phyloP scores from a whole-genome alignment of 2,329 filamentous ascomycete genomes.

The Pseudogymnoascus pannorum region DNA sequence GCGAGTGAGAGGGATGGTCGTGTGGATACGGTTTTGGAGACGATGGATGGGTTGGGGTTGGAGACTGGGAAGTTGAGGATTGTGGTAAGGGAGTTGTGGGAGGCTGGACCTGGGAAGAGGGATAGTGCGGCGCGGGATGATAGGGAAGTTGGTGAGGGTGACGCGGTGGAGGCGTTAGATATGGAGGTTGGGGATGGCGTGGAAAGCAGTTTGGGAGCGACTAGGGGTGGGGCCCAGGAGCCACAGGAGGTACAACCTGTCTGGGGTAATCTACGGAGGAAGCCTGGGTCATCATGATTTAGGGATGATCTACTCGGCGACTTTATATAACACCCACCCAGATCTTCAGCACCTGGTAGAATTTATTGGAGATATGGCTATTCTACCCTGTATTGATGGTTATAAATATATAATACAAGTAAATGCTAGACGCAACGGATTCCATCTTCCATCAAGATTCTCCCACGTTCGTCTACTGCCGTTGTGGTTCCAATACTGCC shows the following conservation, averaged over 20 bases:
- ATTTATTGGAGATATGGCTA: not conserved
- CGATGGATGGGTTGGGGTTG: constrained; percentile 2
- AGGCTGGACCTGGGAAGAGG: constrained; percentile 11
- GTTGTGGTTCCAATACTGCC: not conserved
- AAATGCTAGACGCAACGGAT: not conserved
- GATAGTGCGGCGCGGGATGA: constrained; percentile 6
- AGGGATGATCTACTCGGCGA: not conserved
- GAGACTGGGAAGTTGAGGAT: constrained; percentile 4
- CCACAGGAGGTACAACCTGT: not conserved
- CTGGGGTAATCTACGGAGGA: constrained; percentile 5
- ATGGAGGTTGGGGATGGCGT: not conserved
- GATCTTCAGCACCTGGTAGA: not conserved
- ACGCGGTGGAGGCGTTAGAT: constrained; percentile 12
- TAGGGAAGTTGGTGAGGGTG: constrained; percentile 8
- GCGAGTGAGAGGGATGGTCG: constrained; percentile 26
- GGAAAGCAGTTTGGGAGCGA: not conserved
- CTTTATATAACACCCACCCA: not conserved
- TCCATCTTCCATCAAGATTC: not conserved
- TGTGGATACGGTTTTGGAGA: constrained; percentile 13
- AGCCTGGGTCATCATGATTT: not conserved
- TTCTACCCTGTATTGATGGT: not conserved
- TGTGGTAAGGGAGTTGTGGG: not conserved
- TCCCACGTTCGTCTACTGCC: not conserved
- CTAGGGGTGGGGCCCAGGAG: not conserved
- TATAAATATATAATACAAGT: not conserved